Base-by-base conservation (phyloP, 768 basidiomycete species). In the Serendipita sp. region DNA sequence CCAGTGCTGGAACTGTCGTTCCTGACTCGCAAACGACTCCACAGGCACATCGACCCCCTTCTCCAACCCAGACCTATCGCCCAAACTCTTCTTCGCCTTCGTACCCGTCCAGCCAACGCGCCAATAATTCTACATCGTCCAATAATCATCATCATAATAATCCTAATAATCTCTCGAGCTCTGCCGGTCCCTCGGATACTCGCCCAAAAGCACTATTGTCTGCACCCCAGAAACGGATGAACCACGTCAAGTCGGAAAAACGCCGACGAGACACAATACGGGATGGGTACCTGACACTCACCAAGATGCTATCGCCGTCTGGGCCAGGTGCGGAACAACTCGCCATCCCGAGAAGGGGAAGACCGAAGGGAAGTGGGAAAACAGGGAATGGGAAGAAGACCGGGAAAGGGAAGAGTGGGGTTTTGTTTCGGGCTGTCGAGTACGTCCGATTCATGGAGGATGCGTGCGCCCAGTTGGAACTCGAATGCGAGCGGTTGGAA, bases 241-340 rank as follows among this genome's bases (percentile, higher is more conserved):
- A 93, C 71, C 90, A 95, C 75, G 93, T 95, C 77, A 84, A 90
- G 81, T 91, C 89, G 4, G 92, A 95, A 71, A 91, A 95, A 74
- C 90, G 90, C 69, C 87, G 92, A 5, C 83, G 92, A 9, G 94
- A 94, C 69, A 88, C 88, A 60, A 95, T 95, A 67, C 84, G 89
- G 43, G 85, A 89, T 65, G 90, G 90, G 42, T 95, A 93, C 72
- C 83, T 88, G 0, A 88, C 91, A 70, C 75, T 95, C 43, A 91
- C 90, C 33, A 74, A 84, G 0, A 75, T 95, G 24, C 83, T 94
- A 61, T 83, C 88, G 0, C 87, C 89, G n/a, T 84, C 82, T 3
- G 88, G 87, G 3, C 77, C 82, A 1, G 83, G 81, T 42, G 67
- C 13, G 53, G 64, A 42, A 31, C 53, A 58, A 33, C 22, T 58